Evolutionary conservation across 1,139 yeast species (phyloP), one percentile per base, ranked within the genome.

Genomic region (Suhomyces taliae): DNA sequence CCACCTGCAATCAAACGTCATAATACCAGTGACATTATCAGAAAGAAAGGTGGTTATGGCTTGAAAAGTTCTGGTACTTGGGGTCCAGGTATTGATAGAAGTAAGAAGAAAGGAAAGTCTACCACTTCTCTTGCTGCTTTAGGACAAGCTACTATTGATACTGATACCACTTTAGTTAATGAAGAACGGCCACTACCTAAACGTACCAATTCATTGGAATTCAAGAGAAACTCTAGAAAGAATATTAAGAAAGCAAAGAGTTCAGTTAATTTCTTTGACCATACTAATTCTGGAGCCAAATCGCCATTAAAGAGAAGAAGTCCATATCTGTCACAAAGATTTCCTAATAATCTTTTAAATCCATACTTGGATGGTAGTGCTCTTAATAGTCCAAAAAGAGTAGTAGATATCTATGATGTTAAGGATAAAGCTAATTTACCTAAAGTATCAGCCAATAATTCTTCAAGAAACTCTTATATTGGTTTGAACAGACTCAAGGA

Each of bases 401-500:
- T 29, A 36, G 32, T 29, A 6, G 32, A 29, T 15, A 9, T 12
- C 9, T 8, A 27, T 31, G 40, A 33, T 15, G 29, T 27, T 11
- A 54, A 48, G 40, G 61, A 54, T 33, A 68, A 64, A 34, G 67
- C 78, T 1, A 72, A 72, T 44, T 58, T 73, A 38, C 79, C 79
- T 0, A 63, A 62, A 37, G 45, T 63, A 12, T 67, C 75, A 6
- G 58, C 62, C 5, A 56, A 62, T 26, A 65, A 57, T 44, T 66
- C 75, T 6, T 50, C 65, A 5, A 58, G 64, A 11, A 71, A 62
- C 51, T 73, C 78, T 1, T 68, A 62, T 47, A 64, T 73, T 49
- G 78, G 78, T 1, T 63, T 74, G 47, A 73, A 72, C 51, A 51
- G 77, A 34, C 59, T 74, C 33, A 74, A 74, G 48, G 75, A 70